Evolutionary conservation across 164 flowering plant species (phyloP).

Genomic region (Macadamia integrifolia): DNA sequence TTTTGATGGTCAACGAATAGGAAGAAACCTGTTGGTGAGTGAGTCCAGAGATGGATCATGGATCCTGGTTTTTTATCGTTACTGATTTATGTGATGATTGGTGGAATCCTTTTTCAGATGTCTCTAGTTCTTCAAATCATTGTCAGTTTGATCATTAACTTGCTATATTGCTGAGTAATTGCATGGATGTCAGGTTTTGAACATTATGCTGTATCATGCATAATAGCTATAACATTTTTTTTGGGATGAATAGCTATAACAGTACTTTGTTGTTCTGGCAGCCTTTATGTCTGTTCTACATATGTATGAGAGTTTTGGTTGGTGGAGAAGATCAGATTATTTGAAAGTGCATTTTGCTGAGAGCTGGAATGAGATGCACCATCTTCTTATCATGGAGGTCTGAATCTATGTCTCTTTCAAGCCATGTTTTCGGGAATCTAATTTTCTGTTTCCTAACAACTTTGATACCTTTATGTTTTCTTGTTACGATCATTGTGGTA

Average conservation of each 20-base stretch:
- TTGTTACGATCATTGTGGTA: background rate
- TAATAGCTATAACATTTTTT: background rate
- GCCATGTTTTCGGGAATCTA: background rate
- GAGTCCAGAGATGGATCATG: too few species aligned
- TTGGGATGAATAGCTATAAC: background rate
- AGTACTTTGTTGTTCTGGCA: conserved; percentile 29
- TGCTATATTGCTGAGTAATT: background rate
- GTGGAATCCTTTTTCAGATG: background rate
- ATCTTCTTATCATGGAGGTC: conserved; percentile 98
- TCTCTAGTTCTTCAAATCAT: background rate
- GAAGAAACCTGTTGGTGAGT: too few species aligned
- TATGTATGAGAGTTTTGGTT: conserved; percentile 95
- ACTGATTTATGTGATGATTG: background rate
- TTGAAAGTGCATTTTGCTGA: conserved; percentile 98
- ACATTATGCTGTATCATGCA: background rate
- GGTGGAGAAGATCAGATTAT: conserved; percentile 99
- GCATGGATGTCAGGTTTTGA: background rate
- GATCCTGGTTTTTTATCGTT: background rate
- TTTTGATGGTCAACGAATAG: too few species aligned
- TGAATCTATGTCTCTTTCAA: conserved; percentile 4
- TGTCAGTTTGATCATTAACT: background rate
- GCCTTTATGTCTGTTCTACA: conserved; percentile 96
- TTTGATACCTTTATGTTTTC: background rate
- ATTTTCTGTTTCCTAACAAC: background rate
- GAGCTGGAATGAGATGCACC: conserved; percentile 99